These are phyloP conservation scores for Solanum phureja DNA, from an alignment of 257 asterid genomes.

Conservation along the genomic window DNA sequence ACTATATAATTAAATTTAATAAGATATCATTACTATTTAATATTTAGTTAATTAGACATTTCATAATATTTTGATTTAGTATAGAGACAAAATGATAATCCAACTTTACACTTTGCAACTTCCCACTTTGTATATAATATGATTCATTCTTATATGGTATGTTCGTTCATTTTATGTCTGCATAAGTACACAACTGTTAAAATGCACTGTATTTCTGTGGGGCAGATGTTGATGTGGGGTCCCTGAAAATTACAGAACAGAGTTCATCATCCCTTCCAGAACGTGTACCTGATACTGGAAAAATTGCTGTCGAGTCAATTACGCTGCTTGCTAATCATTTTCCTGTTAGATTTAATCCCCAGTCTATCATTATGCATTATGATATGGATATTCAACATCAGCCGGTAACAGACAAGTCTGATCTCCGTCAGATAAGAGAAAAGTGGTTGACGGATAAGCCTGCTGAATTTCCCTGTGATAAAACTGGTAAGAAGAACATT, in stretches of 20 bases:
- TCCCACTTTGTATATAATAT: not conserved
- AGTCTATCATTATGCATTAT: conserved; percentile 31
- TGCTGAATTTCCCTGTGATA: conserved; percentile 20
- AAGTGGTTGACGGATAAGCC: conserved; percentile 17
- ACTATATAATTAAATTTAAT: no score
- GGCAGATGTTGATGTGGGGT: conserved; percentile 10
- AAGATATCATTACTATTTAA: no score
- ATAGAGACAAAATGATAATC: not conserved
- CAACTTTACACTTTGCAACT: no score
- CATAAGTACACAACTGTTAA: not conserved
- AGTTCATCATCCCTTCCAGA: not conserved
- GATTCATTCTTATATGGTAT: not conserved
- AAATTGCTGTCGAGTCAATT: conserved; percentile 13
- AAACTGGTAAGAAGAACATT: conserved; percentile 47
- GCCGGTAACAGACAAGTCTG: conserved; percentile 21
- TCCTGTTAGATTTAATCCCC: conserved; percentile 21
- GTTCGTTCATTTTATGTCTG: not conserved
- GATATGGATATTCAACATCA: conserved; percentile 37
- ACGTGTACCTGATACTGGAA: conserved; percentile 35
- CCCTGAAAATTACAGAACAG: conserved; percentile 12
- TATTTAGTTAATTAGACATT: no score
- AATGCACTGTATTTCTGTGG: not conserved
- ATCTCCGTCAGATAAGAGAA: conserved; percentile 24
- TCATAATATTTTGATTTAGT: no score
- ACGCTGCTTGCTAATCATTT: conserved; percentile 59